Conservation (phyloP, 169 alveolate genomes). For the Babesia caballi region DNA sequence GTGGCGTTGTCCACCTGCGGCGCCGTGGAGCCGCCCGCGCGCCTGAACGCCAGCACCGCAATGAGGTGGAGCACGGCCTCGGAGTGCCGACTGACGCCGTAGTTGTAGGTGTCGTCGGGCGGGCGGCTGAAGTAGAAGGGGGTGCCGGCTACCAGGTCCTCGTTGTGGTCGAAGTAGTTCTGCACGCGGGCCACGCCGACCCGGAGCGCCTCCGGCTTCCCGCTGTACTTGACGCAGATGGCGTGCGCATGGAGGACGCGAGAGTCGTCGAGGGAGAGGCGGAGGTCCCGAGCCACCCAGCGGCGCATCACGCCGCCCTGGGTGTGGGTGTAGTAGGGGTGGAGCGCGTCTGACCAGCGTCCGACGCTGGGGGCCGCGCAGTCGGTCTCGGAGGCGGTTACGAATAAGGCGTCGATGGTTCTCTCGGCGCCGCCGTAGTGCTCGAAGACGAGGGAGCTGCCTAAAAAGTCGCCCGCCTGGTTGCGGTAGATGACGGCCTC, state of each 20-base stretch:
- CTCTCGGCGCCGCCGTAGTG: not conserved
- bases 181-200: constrained; percentile 28
- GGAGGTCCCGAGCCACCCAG: constrained; percentile 7
- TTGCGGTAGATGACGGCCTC: constrained; percentile 13
- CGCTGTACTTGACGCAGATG: constrained; percentile 18
- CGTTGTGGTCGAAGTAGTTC: not conserved
- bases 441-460: constrained; percentile 18
- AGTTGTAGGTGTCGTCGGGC: constrained; percentile 22
- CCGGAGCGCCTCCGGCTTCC: not conserved
- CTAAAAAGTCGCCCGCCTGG: not conserved
- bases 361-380: constrained; percentile 23
- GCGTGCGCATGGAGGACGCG: not conserved
- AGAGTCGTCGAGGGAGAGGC: not conserved
- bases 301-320: not conserved
- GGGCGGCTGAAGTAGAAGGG: not conserved
- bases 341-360: constrained; percentile 15
- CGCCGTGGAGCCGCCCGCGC: not conserved
- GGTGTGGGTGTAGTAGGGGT: constrained; percentile 2
- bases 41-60: not conserved
- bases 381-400: constrained; percentile 2
- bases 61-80: not conserved
- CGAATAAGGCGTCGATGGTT: constrained; percentile 7
- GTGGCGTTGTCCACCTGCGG: not conserved
- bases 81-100: not conserved
- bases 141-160: not conserved